Evolutionary conservation across 495 filamentous ascomycete genomes (phyloP).

Genomic region (Rostrohypoxylon terebratum): DNA sequence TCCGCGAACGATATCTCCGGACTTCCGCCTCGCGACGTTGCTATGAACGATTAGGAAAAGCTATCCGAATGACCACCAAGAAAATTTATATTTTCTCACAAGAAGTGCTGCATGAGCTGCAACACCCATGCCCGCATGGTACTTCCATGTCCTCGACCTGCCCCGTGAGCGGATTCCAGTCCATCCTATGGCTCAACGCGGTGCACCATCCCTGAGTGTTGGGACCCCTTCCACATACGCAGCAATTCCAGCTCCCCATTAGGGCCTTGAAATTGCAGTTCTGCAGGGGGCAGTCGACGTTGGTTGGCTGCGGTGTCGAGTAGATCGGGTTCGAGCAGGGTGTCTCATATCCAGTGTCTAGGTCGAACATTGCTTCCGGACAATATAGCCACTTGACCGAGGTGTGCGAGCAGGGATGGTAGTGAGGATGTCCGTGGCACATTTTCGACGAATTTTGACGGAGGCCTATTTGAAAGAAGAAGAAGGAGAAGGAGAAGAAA

Average conservation of each 20-base stretch:
- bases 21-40: conserved; percentile 40
- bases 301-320: conserved; percentile 52
- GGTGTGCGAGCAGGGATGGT: conserved; percentile 57
- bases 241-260: conserved; percentile 58
- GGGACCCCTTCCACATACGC: conserved; percentile 53
- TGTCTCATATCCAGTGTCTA: conserved; percentile 56
- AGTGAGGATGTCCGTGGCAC: conserved; percentile 60
- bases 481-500: no score
- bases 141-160: conserved; percentile 52
- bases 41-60: conserved; percentile 35
- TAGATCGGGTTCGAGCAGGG: conserved; percentile 57
- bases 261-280: conserved; percentile 57
- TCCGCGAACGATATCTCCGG: conserved; percentile 49
- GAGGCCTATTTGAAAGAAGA: conserved; percentile 1
- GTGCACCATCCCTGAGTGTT: conserved; percentile 59
- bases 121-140: conserved; percentile 58
- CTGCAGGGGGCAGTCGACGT: conserved; percentile 53
- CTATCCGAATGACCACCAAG: not conserved
- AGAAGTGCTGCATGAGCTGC: conserved; percentile 54
- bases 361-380: conserved; percentile 55
- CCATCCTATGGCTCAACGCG: conserved; percentile 45
- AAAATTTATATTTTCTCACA: conserved; percentile 38
- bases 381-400: conserved; percentile 61
- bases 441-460: conserved; percentile 43
- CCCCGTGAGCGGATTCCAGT: conserved; percentile 52